Conservation (phyloP, 2,329 filamentous ascomycete genomes). For the Coleophoma cylindrospora region DNA sequence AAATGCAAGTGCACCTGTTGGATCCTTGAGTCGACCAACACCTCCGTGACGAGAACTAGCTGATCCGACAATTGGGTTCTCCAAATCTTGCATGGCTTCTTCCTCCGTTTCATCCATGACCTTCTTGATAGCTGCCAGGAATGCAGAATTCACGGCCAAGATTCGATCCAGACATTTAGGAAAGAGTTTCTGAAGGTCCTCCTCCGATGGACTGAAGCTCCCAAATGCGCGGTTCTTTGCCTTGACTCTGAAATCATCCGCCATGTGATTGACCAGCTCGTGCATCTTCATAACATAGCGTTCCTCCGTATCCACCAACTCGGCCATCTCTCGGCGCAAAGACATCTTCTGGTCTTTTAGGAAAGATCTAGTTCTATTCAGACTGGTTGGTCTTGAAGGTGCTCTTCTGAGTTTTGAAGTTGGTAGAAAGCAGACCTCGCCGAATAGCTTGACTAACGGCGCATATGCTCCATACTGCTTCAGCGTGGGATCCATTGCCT, state of each 20-base stretch:
- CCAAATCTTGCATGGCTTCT: conserved; percentile 72
- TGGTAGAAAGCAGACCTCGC: conserved; percentile 80
- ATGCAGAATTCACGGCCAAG: conserved; percentile 73
- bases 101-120: conserved; percentile 82
- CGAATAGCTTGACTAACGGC: conserved; percentile 71
- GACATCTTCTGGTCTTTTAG: conserved; percentile 77
- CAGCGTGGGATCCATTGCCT: conserved; percentile 57
- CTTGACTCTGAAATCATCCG: conserved; percentile 71
- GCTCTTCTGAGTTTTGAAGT: conserved; percentile 80
- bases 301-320: conserved; percentile 89
- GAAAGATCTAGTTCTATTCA: conserved; percentile 75
- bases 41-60: conserved; percentile 40
- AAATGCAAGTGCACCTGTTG: conserved; percentile 72
- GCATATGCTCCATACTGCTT: conserved; percentile 75
- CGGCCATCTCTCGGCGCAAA: conserved; percentile 80
- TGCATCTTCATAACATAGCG: conserved; percentile 87
- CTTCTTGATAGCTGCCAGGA: conserved; percentile 69
- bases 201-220: conserved; percentile 67
- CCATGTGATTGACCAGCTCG: conserved; percentile 76
- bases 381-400: conserved; percentile 77
- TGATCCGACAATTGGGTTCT: conserved; percentile 45
- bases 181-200: conserved; percentile 73
- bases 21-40: conserved; percentile 54
- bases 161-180: conserved; percentile 77
- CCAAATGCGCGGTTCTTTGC: conserved; percentile 51